Evolutionary conservation across 192 early-diverging fungal genomes (phyloP).

Genomic region (Thoreauomyces humboldtii): DNA sequence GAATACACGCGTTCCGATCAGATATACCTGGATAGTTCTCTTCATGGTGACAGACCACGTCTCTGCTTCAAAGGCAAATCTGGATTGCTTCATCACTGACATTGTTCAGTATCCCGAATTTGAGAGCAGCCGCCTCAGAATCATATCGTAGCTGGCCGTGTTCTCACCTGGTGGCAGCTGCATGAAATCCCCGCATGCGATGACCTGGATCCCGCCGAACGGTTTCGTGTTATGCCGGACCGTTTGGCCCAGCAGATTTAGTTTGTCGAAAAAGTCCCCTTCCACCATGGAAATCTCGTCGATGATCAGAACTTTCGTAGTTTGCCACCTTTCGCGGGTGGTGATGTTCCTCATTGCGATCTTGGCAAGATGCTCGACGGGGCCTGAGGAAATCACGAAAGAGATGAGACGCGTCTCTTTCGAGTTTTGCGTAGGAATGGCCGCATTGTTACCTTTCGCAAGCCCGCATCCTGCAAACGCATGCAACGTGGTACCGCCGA

Average conservation of each 20-base stretch:
- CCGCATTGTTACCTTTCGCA: conserved; percentile 19
- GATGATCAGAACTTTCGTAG: conserved; percentile 44
- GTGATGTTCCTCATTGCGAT: conserved; percentile 11
- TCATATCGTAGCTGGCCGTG: not conserved
- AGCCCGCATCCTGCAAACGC: conserved; percentile 52
- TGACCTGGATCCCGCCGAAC: conserved; percentile 53
- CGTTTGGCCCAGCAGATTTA: conserved; percentile 36
- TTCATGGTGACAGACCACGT: conserved; percentile 29
- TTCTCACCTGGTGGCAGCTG: conserved; percentile 48
- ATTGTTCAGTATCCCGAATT: no score
- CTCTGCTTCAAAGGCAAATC: conserved; percentile 40
- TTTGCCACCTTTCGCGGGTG: conserved; percentile 29
- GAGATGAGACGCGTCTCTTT: no score
- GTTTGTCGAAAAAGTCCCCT: conserved; percentile 44
- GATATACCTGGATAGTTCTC: conserved; percentile 31
- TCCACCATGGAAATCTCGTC: conserved; percentile 57
- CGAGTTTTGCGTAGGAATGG: no score
- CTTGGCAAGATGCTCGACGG: not conserved
- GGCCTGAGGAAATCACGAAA: no score
- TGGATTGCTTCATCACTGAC: conserved; percentile 21
- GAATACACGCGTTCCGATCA: not conserved
- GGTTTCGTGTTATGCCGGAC: conserved; percentile 27
- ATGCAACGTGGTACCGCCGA: conserved; percentile 58
- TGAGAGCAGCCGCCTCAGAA: no score
- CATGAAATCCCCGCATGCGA: conserved; percentile 53